Evolutionary conservation across 78 protist species (phyloP).

Genomic region (Mantamonas sphyraenae): DNA sequence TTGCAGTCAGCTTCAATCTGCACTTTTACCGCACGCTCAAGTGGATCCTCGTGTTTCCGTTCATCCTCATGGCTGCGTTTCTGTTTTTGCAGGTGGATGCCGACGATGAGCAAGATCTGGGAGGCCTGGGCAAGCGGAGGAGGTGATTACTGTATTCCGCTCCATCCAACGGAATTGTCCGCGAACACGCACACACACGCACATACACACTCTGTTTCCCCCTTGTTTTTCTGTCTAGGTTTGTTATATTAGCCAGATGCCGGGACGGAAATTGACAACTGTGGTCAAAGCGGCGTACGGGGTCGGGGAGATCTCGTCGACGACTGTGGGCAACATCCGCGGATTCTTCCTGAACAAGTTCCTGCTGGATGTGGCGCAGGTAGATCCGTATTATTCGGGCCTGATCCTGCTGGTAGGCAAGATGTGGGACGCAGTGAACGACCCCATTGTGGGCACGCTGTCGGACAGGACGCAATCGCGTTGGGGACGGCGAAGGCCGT

Average conservation of each 20-base stretch:
- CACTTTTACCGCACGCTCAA: slow-evolving; percentile 4
- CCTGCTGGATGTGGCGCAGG: background rate
- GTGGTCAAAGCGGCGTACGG: too few species aligned
- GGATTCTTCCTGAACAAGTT: background rate
- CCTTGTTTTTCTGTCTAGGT: too few species aligned
- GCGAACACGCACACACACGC: too few species aligned
- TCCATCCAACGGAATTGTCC: too few species aligned
- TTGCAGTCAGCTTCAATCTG: slow-evolving; percentile 13
- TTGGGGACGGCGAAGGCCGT: background rate
- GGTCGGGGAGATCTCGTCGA: too few species aligned
- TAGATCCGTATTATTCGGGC: background rate
- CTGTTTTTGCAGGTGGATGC: too few species aligned
- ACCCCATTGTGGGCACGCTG: background rate
- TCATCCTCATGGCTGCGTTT: background rate
- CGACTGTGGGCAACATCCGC: background rate
- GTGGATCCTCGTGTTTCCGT: background rate
- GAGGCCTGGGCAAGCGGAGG: too few species aligned
- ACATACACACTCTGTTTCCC: too few species aligned
- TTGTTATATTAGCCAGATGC: too few species aligned
- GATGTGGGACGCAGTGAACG: background rate
- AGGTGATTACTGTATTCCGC: too few species aligned
- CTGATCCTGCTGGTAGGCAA: background rate
- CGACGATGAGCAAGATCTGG: too few species aligned
- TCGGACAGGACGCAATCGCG: background rate
- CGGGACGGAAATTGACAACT: too few species aligned